These are phyloP conservation scores for Aspergillus saccharolyticus DNA, from an alignment of 495 filamentous ascomycete species.

Conservation along the genomic window DNA sequence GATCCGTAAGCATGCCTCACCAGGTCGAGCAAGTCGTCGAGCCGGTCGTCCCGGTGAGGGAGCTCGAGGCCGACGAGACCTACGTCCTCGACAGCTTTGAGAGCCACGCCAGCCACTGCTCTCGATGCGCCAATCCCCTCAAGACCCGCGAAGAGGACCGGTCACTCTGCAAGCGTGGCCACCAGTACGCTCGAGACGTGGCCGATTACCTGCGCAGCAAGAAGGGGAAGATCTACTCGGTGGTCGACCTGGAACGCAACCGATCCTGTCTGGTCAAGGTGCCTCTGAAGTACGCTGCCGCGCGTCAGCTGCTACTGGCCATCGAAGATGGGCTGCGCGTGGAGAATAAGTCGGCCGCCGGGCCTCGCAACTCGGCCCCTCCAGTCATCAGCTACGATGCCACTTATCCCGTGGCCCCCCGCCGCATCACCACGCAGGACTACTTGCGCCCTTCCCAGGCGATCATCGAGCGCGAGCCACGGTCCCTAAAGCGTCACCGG, in stretches of 20 bases:
- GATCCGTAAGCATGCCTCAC: slow-evolving; percentile 33
- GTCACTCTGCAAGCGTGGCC: slow-evolving; percentile 46
- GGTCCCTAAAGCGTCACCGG: slow-evolving; percentile 23
- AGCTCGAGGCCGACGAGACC: slow-evolving; percentile 41
- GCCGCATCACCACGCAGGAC: slow-evolving; percentile 16
- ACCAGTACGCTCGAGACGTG: slow-evolving; percentile 42
- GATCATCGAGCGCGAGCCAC: slow-evolving; percentile 39
- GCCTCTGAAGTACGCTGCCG: slow-evolving; percentile 33
- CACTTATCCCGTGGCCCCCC: slow-evolving; percentile 34
- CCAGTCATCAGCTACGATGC: slow-evolving; percentile 40
- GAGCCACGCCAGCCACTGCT: slow-evolving; percentile 39
- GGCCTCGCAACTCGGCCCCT: slow-evolving; percentile 12
- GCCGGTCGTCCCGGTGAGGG: slow-evolving; percentile 34
- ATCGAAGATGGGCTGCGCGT: slow-evolving; percentile 44
- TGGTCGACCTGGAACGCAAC: slow-evolving; percentile 41
- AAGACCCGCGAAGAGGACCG: slow-evolving; percentile 28
- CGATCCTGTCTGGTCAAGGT: slow-evolving; percentile 46
- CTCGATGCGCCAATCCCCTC: slow-evolving; percentile 36
- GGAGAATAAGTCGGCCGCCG: slow-evolving; percentile 19
- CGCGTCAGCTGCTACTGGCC: slow-evolving; percentile 43
- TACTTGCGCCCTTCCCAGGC: slow-evolving; percentile 17
- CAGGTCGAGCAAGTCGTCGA: slow-evolving; percentile 20
- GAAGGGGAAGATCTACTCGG: slow-evolving; percentile 43
- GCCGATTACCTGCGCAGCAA: slow-evolving; percentile 46
- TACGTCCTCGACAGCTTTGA: slow-evolving; percentile 37